phyloP scores from a whole-genome alignment of 331 rosid genomes.

The Prunus yedoensis region DNA sequence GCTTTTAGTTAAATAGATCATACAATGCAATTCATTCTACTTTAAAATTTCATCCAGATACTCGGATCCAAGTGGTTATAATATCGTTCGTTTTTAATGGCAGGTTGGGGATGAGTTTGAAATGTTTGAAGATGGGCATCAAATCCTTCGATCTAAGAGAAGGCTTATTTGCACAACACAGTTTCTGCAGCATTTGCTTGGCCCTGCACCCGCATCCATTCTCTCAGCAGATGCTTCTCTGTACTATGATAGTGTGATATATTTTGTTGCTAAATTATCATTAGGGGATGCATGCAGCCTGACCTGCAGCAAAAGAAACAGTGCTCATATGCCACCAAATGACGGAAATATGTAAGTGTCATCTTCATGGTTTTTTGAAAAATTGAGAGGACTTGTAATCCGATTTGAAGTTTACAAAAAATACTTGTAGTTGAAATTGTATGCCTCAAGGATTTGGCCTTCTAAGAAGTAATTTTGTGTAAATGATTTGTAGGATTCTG shows the following conservation, averaged over 20 bases:
- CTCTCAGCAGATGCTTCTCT: conserved; percentile 44
- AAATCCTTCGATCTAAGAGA: no score
- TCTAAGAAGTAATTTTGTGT: not conserved
- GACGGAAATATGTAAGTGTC: conserved; percentile 37
- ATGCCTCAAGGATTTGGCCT: not conserved
- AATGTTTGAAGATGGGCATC: no score
- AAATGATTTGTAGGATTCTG: conserved; percentile 28
- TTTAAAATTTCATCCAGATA: no score
- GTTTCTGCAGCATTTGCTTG: conserved; percentile 48
- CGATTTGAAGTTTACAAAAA: not conserved
- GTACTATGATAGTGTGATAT: conserved; percentile 40
- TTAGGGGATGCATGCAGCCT: conserved; percentile 54
- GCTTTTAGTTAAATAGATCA: no score
- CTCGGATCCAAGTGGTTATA: no score
- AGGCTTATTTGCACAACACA: no score
- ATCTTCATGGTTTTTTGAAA: conserved; percentile 10
- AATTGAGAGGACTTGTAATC: not conserved
- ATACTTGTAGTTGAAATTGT: not conserved
- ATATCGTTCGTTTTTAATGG: no score
- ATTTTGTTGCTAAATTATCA: conserved; percentile 38
- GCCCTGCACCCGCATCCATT: conserved; percentile 39
- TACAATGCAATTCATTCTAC: no score
- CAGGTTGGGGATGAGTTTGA: no score
- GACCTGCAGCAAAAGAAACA: conserved; percentile 24
- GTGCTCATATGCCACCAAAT: conserved; percentile 6